Percentiles rank a stretch among this genome's conserved stretches.
phyloP scores from a whole-genome alignment of 2,329 filamentous ascomycete species.

The Lecanoromycetidae sp. region DNA sequence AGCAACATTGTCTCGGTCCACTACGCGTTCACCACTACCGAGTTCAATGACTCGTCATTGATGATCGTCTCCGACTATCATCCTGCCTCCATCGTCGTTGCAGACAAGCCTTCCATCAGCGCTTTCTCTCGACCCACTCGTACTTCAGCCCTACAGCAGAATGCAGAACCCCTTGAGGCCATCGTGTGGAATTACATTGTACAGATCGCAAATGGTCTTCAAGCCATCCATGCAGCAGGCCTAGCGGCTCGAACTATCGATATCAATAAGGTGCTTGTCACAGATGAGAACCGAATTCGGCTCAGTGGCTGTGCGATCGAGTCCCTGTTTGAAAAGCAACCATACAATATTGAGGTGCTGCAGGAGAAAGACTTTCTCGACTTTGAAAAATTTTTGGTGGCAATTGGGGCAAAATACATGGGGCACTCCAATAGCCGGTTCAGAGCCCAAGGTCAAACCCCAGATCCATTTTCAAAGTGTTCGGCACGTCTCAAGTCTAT shows the following conservation, averaged over 20 bases:
- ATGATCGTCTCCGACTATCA: slow-evolving; percentile 92
- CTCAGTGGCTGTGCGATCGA: slow-evolving; percentile 79
- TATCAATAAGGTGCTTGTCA: slow-evolving; percentile 77
- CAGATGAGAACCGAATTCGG: slow-evolving; percentile 78
- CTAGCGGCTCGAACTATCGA: slow-evolving; percentile 80
- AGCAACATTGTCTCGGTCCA: slow-evolving; percentile 74
- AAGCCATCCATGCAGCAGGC: slow-evolving; percentile 67
- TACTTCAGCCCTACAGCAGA: not conserved
- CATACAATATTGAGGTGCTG: slow-evolving; percentile 56
- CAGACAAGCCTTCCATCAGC: slow-evolving; percentile 58
- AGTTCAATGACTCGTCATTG: slow-evolving; percentile 87
- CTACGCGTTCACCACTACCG: slow-evolving; percentile 84
- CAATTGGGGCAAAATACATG: slow-evolving; percentile 58
- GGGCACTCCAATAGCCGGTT: slow-evolving; percentile 44
- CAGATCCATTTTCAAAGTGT: too few species aligned
- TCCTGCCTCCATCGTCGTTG: slow-evolving; percentile 77
- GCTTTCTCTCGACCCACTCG: not conserved
- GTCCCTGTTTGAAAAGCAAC: slow-evolving; percentile 77
- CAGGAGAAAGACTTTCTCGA: slow-evolving; percentile 80
- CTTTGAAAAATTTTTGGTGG: slow-evolving; percentile 74
- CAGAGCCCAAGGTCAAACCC: slow-evolving; percentile 39
- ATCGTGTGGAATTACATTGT: slow-evolving; percentile 85
- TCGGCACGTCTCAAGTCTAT: slow-evolving; percentile 72
- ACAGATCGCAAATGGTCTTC: slow-evolving; percentile 79
- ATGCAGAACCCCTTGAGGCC: slow-evolving; percentile 44